Percentiles rank a stretch among this genome's conserved stretches.
These are phyloP conservation scores for Fraxinus sp. DNA, from an alignment of 305 asterid species.

Conservation along the genomic window DNA sequence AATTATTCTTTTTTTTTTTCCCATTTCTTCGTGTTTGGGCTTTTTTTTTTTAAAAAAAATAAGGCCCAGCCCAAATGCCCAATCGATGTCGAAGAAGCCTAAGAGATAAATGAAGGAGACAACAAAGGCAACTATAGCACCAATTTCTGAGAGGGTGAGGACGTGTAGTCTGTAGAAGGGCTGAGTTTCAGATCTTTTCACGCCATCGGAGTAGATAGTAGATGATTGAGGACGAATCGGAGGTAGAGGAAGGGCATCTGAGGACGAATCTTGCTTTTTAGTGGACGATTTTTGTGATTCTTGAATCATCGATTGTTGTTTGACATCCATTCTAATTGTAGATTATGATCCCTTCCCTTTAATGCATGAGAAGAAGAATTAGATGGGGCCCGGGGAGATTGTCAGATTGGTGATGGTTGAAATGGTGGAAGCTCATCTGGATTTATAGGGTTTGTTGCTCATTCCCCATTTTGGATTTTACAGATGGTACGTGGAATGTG, in stretches of 20 bases:
- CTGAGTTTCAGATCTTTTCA: slow-evolving; percentile 39
- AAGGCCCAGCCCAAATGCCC: too few relatives aligned
- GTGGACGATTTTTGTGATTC: not conserved
- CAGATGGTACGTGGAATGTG: too few relatives aligned
- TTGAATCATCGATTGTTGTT: not conserved
- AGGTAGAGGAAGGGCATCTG: slow-evolving; percentile 29
- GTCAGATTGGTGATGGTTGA: too few relatives aligned
- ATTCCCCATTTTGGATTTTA: too few relatives aligned
- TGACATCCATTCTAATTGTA: not conserved
- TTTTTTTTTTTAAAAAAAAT: too few relatives aligned
- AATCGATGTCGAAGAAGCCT: slow-evolving; percentile 36
- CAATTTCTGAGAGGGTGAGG: slow-evolving; percentile 32
- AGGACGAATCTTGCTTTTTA: not conserved
- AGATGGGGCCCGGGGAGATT: too few relatives aligned
- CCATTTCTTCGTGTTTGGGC: too few relatives aligned
- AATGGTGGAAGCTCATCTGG: too few relatives aligned
- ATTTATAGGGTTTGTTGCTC: too few relatives aligned
- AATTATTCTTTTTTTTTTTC: too few relatives aligned
- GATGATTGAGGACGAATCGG: slow-evolving; percentile 33
- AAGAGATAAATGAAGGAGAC: slow-evolving; percentile 32
- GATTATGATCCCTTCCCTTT: not conserved
- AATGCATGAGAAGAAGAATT: too few relatives aligned
- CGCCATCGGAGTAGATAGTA: slow-evolving; percentile 40
- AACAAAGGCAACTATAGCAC: slow-evolving; percentile 29
- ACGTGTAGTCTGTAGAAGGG: slow-evolving; percentile 42